These are phyloP conservation scores for Physcomitrellopsis africana DNA, from an alignment of 225 moss, liverwort and hornwort genomes.

Conservation along the genomic window DNA sequence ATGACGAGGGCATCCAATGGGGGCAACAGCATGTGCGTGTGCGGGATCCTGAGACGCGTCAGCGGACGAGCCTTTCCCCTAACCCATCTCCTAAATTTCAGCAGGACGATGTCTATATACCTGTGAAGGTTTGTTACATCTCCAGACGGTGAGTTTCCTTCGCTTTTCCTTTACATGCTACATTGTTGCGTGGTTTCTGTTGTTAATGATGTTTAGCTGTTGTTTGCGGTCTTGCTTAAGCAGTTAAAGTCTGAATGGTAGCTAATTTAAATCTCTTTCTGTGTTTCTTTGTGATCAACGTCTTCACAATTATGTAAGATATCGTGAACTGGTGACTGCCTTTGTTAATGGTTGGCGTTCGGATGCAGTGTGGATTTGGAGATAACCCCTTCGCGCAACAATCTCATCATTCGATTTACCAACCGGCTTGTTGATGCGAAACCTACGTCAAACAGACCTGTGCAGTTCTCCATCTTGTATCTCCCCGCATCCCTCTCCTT, in stretches of 20 bases:
- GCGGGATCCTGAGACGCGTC: conserved; percentile 63
- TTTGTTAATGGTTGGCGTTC: conserved; percentile 12
- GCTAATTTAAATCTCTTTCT: too few species aligned
- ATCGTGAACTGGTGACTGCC: background rate
- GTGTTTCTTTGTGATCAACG: too few species aligned
- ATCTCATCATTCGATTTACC: conserved; percentile 79
- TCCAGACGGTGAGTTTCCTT: conserved; percentile 58
- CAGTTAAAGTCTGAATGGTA: too few species aligned
- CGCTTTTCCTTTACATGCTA: too few species aligned
- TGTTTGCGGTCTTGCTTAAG: too few species aligned
- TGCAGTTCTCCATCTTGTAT: conserved; percentile 49
- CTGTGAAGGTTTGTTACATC: conserved; percentile 92
- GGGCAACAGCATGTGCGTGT: conserved; percentile 67
- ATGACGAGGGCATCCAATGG: conserved; percentile 68
- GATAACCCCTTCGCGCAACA: conserved; percentile 66
- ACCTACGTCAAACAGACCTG: conserved; percentile 73
- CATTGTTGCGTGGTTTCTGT: too few species aligned
- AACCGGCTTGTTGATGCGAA: conserved; percentile 64
- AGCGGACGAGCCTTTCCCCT: conserved; percentile 41
- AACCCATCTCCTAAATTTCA: conserved; percentile 56
- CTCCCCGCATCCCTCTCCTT: conserved; percentile 31
- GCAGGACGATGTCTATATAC: conserved; percentile 82
- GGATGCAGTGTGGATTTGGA: conserved; percentile 74
- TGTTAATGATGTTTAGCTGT: too few species aligned
- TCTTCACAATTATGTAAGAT: background rate